Evolutionary conservation across 768 basidiomycete genomes (phyloP).

Genomic region (Austroboletus festivus): DNA sequence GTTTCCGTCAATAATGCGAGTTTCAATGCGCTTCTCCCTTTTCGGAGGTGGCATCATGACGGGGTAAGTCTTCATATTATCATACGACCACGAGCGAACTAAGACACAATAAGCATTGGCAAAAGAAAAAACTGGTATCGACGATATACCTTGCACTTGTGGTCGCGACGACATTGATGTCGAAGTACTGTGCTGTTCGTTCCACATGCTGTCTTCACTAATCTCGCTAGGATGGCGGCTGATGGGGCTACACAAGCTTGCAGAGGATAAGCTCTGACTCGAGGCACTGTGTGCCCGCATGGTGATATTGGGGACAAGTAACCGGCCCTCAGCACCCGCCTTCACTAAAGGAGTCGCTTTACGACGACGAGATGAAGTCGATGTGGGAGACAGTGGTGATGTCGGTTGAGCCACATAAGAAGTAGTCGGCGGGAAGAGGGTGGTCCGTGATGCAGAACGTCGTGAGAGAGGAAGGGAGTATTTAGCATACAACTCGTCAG

Average conservation of each 20-base stretch:
- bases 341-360: constrained; percentile 57
- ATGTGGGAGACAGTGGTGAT: constrained; percentile 34
- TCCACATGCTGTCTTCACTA: constrained; percentile 35
- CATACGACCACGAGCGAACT: constrained; percentile 78
- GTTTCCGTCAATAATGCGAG: constrained; percentile 46
- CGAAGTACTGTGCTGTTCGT: constrained; percentile 22
- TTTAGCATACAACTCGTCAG: constrained; percentile 51
- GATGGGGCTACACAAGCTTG: constrained; percentile 36
- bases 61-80: constrained; percentile 67
- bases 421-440: constrained; percentile 35
- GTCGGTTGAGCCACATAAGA: constrained; percentile 37
- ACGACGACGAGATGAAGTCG: constrained; percentile 35
- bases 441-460: constrained; percentile 49
- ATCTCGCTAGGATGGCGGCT: constrained; percentile 40
- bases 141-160: constrained; percentile 49
- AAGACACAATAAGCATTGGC: constrained; percentile 7
- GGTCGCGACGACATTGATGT: constrained; percentile 36
- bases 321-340: constrained; percentile 59
- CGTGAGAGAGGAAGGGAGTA: constrained; percentile 56
- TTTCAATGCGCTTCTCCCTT: constrained; percentile 51
- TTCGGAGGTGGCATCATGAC: constrained; percentile 47
- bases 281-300: constrained; percentile 32
- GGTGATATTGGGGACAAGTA: constrained; percentile 51
- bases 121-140: background rate
- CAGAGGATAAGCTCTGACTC: constrained; percentile 29